Evolutionary conservation across 306 rosid genomes (phyloP).

Genomic region (Dalbergia oliveri): DNA sequence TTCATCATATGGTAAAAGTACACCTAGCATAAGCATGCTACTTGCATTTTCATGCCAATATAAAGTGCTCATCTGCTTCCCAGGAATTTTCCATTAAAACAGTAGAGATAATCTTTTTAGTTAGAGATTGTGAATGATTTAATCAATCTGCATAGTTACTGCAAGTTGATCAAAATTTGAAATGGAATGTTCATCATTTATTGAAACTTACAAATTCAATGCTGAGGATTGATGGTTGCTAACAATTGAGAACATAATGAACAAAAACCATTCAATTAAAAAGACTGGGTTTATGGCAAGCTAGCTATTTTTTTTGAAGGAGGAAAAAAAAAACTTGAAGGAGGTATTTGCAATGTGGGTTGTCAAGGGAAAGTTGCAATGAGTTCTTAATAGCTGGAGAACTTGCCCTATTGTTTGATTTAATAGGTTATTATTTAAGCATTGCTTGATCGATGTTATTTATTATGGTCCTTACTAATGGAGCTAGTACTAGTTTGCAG

Average conservation of each 20-base stretch:
- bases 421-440: background rate
- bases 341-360: background rate
- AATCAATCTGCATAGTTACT: background rate
- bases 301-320: background rate
- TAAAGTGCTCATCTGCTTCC: constrained; percentile 21
- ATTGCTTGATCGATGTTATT: constrained; percentile 26
- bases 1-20: constrained; percentile 38
- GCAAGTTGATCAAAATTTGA: background rate
- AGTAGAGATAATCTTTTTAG: constrained; percentile 5
- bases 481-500: constrained; percentile 75
- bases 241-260: background rate
- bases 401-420: constrained; percentile 37
- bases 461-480: constrained; percentile 31
- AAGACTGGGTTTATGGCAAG: background rate
- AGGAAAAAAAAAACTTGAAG: background rate
- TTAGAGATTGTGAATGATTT: background rate
- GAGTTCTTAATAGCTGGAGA: constrained; percentile 14
- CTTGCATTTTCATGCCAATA: background rate
- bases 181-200: background rate
- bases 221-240: background rate
- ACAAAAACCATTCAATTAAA: background rate
- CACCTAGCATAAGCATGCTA: constrained; percentile 11
- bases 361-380: constrained; percentile 11
- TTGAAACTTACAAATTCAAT: constrained; percentile 2
- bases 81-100: background rate